Conservation (phyloP, 2,329 filamentous ascomycete species). For the Cytospora piceicola region DNA sequence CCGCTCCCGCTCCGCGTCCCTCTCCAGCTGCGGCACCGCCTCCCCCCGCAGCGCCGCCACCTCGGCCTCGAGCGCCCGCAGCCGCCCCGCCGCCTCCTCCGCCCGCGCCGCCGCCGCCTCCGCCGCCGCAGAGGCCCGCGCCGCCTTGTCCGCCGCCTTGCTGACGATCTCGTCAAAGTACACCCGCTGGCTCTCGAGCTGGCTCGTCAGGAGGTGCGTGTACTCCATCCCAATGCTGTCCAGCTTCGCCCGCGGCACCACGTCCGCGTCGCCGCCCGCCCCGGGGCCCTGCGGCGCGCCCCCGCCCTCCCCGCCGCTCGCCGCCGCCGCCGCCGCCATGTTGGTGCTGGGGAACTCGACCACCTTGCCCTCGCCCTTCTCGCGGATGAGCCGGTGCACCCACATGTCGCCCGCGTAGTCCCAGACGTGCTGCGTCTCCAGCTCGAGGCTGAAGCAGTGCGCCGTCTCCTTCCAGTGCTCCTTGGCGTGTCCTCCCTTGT, state of each 20-base stretch:
- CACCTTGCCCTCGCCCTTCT: constrained; percentile 89
- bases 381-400: constrained; percentile 92
- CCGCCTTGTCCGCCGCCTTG: constrained; percentile 88
- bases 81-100: constrained; percentile 52
- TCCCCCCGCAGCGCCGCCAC: constrained; percentile 57
- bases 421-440: constrained; percentile 95
- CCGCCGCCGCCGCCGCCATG: no score
- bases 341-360: constrained; percentile 75
- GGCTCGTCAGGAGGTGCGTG: constrained; percentile 87
- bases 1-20: constrained; percentile 70
- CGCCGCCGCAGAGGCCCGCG: no score
- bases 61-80: constrained; percentile 57
- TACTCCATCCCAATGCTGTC: constrained; percentile 90
- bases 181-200: constrained; percentile 87
- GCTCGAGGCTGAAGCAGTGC: constrained; percentile 91
- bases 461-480: constrained; percentile 88
- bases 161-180: constrained; percentile 95
- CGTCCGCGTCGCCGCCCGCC: constrained; percentile 48
- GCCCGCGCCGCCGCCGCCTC: constrained; percentile 64
- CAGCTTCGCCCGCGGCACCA: constrained; percentile 70
- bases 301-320: no score
- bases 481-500: constrained; percentile 92
- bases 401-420: constrained; percentile 96
- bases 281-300: no score
- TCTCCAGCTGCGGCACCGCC: constrained; percentile 70